phyloP scores from a whole-genome alignment of 805 yeast species.

The Wickerhamiella slavikovae region DNA sequence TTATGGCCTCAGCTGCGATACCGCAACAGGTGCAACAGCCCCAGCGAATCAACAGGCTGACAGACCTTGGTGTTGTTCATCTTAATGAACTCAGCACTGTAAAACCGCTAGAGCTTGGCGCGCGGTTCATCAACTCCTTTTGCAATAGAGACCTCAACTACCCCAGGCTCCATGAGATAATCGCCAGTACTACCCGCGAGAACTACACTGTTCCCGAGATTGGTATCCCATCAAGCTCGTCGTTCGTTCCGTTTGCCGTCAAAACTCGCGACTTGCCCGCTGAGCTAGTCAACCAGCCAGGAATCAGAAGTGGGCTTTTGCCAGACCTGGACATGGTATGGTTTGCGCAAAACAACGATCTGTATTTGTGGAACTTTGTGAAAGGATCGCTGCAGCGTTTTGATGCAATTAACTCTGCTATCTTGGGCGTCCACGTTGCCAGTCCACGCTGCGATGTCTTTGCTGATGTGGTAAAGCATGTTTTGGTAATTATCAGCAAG shows the following conservation, averaged over 20 bases:
- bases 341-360: slow-evolving; percentile 64
- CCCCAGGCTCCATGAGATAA: slow-evolving; percentile 4
- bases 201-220: slow-evolving; percentile 1
- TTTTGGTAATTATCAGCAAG: slow-evolving; percentile 63
- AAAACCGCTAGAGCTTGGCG: slow-evolving; percentile 8
- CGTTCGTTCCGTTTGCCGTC: background rate
- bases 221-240: background rate
- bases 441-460: slow-evolving; percentile 68
- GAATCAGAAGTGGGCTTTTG: slow-evolving; percentile 47
- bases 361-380: slow-evolving; percentile 65
- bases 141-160: slow-evolving; percentile 6
- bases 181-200: background rate
- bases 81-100: slow-evolving; percentile 2
- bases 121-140: slow-evolving; percentile 10
- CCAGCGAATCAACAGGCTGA: too few species aligned
- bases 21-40: too few species aligned
- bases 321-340: slow-evolving; percentile 67
- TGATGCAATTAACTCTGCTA: slow-evolving; percentile 63
- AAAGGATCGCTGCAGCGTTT: slow-evolving; percentile 51
- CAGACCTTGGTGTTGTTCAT: slow-evolving; percentile 11
- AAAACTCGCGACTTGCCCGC: background rate
- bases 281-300: background rate
- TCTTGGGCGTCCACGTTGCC: slow-evolving; percentile 55
- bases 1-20: too few species aligned
- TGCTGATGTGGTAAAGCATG: slow-evolving; percentile 50